A percentile compares a stretch with the other conserved stretches of the same genome.
Evolutionary conservation across 495 filamentous ascomycete genomes (phyloP).

Genomic region (Penicillium canariense): DNA sequence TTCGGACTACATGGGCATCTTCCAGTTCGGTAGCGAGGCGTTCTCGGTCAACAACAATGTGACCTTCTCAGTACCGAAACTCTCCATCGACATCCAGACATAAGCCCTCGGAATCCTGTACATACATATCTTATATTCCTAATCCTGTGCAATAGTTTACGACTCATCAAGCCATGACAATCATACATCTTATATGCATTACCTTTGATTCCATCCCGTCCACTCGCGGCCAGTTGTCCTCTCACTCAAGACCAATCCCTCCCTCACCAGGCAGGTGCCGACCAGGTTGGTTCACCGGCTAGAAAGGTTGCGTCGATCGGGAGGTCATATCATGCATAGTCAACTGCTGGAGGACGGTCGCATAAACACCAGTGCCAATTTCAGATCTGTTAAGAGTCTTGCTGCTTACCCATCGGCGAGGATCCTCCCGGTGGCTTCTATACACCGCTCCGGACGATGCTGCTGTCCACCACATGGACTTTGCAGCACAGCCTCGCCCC

Average conservation of each 20-base stretch:
- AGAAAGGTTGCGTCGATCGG: too few relatives aligned
- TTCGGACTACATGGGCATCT: slow-evolving; percentile 34
- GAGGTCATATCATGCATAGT: too few relatives aligned
- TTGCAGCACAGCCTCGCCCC: background rate
- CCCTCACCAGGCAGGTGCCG: too few relatives aligned
- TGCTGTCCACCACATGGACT: background rate
- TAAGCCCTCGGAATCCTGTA: slow-evolving; percentile 8
- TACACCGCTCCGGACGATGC: background rate
- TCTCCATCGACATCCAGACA: slow-evolving; percentile 31
- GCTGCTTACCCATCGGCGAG: background rate
- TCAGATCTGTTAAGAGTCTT: too few relatives aligned
- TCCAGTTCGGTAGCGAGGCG: slow-evolving; percentile 40
- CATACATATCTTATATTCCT: slow-evolving; percentile 1
- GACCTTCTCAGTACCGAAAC: slow-evolving; percentile 34
- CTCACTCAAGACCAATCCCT: background rate
- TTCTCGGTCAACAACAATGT: slow-evolving; percentile 27
- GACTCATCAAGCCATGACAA: background rate
- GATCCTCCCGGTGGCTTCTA: background rate
- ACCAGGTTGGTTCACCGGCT: too few relatives aligned
- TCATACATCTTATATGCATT: background rate
- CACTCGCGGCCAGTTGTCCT: accelerated
- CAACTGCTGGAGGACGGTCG: too few relatives aligned
- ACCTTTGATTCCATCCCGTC: background rate
- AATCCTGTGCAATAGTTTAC: slow-evolving; percentile 1
- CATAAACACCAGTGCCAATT: too few relatives aligned